These are phyloP conservation scores for Suillus placidus DNA, from an alignment of 768 basidiomycete genomes.

Conservation along the genomic window DNA sequence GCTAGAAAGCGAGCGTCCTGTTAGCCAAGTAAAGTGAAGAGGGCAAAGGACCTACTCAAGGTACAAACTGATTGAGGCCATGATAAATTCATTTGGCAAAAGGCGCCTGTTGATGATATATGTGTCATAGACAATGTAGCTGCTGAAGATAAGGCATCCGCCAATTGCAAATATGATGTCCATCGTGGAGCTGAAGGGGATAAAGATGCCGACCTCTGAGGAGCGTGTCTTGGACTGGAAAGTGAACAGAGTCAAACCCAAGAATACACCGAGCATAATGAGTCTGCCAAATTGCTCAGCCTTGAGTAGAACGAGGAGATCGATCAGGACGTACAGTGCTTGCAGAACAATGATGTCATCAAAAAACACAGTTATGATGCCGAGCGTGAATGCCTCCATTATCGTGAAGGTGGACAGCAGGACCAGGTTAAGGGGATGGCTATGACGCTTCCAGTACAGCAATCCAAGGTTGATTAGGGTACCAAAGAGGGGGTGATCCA, in stretches of 20 bases:
- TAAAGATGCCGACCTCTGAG: constrained; percentile 65
- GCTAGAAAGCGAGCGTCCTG: constrained; percentile 39
- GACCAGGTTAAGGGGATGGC: constrained; percentile 84
- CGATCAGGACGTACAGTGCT: constrained; percentile 62
- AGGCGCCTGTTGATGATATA: constrained; percentile 86
- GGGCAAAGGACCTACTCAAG: constrained; percentile 67
- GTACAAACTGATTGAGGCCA: constrained; percentile 92
- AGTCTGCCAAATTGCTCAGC: constrained; percentile 44
- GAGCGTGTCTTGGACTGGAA: constrained; percentile 81
- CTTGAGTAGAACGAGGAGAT: constrained; percentile 14
- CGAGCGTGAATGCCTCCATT: constrained; percentile 89
- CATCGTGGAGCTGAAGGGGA: constrained; percentile 82
- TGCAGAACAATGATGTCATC: constrained; percentile 78
- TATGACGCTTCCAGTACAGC: constrained; percentile 92
- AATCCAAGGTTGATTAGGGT: constrained; percentile 78
- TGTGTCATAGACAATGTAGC: constrained; percentile 91
- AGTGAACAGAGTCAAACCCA: constrained; percentile 93
- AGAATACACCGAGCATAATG: constrained; percentile 90
- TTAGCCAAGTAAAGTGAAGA: constrained; percentile 19
- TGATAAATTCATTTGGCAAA: constrained; percentile 93
- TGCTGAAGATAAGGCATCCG: constrained; percentile 83
- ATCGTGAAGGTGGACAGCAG: constrained; percentile 86
- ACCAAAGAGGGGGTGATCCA: constrained; percentile 74
- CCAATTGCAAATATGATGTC: constrained; percentile 81
- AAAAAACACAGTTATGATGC: constrained; percentile 77